A percentile compares a stretch with the other conserved stretches of the same genome.
These are phyloP conservation scores for Pichia sp. DNA, from an alignment of 1,139 yeast species.

Conservation along the genomic window DNA sequence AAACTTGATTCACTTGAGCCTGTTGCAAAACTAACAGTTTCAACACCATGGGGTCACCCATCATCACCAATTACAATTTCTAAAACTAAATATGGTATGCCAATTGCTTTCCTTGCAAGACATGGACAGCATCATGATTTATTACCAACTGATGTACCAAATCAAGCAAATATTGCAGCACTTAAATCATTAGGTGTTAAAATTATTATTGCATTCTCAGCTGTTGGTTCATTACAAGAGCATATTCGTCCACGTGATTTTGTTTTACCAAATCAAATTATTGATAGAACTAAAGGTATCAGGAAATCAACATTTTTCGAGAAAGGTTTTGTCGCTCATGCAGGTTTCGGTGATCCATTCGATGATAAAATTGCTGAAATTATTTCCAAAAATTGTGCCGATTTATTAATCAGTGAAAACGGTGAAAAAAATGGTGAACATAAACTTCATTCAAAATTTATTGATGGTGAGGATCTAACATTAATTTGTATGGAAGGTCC, in stretches of 20 bases:
- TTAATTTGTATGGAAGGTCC: slow-evolving; percentile 99
- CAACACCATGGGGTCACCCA: slow-evolving; percentile 97
- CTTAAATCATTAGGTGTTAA: slow-evolving; percentile 79
- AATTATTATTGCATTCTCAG: slow-evolving; percentile 86
- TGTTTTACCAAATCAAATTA: slow-evolving; percentile 89
- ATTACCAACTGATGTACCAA: slow-evolving; percentile 88
- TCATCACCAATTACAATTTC: slow-evolving; percentile 91
- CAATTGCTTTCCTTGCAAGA: slow-evolving; percentile 90
- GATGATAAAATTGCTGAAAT: slow-evolving; percentile 64
- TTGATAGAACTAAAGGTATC: slow-evolving; percentile 94
- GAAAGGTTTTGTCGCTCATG: slow-evolving; percentile 92
- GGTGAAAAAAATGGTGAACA: slow-evolving; percentile 20
- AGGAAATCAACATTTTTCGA: slow-evolving; percentile 88
- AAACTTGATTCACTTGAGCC: slow-evolving; percentile 76
- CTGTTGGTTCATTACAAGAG: slow-evolving; percentile 90
- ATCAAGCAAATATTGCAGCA: slow-evolving; percentile 93
- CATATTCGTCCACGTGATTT: slow-evolving; percentile 91
- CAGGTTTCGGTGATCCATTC: slow-evolving; percentile 95
- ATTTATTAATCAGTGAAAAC: slow-evolving; percentile 39
- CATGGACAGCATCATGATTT: slow-evolving; percentile 88
- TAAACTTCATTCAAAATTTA: slow-evolving; percentile 48
- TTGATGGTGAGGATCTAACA: slow-evolving; percentile 63
- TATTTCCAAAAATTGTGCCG: slow-evolving; percentile 47
- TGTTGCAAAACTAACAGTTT: slow-evolving; percentile 69
- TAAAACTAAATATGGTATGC: slow-evolving; percentile 64